Base-by-base conservation (phyloP, 2,329 filamentous ascomycete genomes). In the Aureobasidium subglaciale region DNA sequence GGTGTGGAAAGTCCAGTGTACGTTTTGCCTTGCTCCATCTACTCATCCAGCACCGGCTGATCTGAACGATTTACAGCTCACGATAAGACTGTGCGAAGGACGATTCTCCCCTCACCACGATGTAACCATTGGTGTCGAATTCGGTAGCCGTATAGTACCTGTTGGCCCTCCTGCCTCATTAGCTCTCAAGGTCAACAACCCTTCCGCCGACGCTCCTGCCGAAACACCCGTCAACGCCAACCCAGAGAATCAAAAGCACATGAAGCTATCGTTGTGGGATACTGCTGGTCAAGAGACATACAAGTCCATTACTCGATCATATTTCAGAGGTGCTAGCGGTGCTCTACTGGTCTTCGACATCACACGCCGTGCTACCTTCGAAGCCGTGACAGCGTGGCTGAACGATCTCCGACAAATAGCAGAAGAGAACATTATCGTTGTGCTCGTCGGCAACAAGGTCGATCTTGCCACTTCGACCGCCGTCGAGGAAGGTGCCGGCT, bases 231-330 rank as follows among this genome's bases (percentile, higher is more conserved):
- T 70, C 13, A 42, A 69, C 60, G 50, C 71, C 68, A 54, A 70
- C 69, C 63, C 69, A 13, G 67, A 69, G 35, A 61, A 63, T 40
- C 80, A 83, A 63, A 82, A 82, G 83, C 86, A 92, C 74, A 96
- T 96, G 90, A 96, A 96, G 73, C 80, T 96, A 5, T 90, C 85
- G 41, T 78, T 97, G 10, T 97, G 92, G 92, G 92, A 96, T 68
- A 97, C 92, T 1, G 92, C 92, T 15, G 92, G 92, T 24, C 92
- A 97, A 71, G 92, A 97, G 75, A 96, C 90, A 11, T 97, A 97
- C 78, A 96, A 96, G 71, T 92, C 87, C 41, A 93, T 97, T 58
- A 97, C 92, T 8, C 80, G 92, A 55, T 93, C 88, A 59, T 96
- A 96, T 75, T 96, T 96, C 73, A 86, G 91, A 53, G 91, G 90